Conservation (phyloP, 345 rosid species). For the Brassica incana region DNA sequence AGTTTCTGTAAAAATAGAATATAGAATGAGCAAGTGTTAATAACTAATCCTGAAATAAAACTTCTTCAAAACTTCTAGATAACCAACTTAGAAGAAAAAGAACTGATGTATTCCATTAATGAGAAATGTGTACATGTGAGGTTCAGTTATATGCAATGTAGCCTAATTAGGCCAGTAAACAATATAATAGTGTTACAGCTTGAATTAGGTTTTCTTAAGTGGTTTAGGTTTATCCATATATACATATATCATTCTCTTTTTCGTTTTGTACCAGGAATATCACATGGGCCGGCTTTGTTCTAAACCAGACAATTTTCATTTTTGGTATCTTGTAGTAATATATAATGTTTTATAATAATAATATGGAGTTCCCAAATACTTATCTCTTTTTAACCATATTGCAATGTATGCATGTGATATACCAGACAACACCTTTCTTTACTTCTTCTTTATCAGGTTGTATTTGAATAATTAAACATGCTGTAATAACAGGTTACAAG, state of each 20-base stretch:
- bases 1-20: not conserved
- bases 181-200: constrained; percentile 24
- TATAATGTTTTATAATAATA: not conserved
- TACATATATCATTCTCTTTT: not conserved
- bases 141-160: constrained; percentile 1
- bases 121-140: constrained; percentile 27
- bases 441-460: not conserved
- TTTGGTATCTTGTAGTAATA: not conserved
- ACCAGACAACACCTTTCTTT: not conserved
- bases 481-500: constrained; percentile 4
- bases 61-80: not conserved
- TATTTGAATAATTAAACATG: constrained; percentile 20
- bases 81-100: not conserved
- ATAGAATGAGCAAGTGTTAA: not conserved
- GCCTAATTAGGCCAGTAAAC: constrained; percentile 34
- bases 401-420: constrained; percentile 17
- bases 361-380: not conserved
- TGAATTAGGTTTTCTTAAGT: constrained; percentile 35
- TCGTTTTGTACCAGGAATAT: constrained; percentile 18
- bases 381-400: not conserved
- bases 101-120: not conserved
- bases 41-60: not conserved
- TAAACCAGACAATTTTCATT: constrained; percentile 4
- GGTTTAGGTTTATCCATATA: constrained; percentile 34
- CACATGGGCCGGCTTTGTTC: constrained; percentile 30